A percentile compares a stretch with the other conserved stretches of the same genome.
phyloP scores from a whole-genome alignment of 495 filamentous ascomycete genomes.

The Hypoxylon cercidicola region DNA sequence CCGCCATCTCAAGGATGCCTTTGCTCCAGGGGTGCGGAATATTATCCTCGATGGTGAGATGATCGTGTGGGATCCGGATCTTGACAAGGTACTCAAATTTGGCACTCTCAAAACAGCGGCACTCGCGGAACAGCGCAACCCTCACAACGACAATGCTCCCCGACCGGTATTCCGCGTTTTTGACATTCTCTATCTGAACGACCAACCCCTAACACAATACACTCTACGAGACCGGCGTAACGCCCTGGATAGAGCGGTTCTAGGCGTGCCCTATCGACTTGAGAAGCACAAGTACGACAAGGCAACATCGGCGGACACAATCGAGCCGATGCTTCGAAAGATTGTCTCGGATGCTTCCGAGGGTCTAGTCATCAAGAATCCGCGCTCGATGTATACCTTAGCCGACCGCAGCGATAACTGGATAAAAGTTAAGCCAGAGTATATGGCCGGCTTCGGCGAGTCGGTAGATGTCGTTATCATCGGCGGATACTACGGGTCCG shows the following conservation, averaged over 20 bases:
- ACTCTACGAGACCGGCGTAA: conserved; percentile 82
- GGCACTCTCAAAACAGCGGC: conserved; percentile 95
- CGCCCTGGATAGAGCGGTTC: conserved; percentile 75
- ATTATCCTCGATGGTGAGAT: conserved; percentile 97
- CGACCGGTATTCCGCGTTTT: conserved; percentile 88
- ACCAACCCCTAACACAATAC: conserved; percentile 78
- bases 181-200: conserved; percentile 91
- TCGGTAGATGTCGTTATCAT: conserved; percentile 88
- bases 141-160: conserved; percentile 70
- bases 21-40: conserved; percentile 77
- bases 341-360: conserved; percentile 91
- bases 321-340: conserved; percentile 80
- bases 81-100: conserved; percentile 86
- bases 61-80: conserved; percentile 96
- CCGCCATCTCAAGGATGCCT: conserved; percentile 80
- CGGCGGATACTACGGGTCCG: conserved; percentile 93
- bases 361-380: conserved; percentile 94
- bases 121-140: conserved; percentile 81
- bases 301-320: conserved; percentile 72
- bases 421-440: conserved; percentile 99
- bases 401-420: conserved; percentile 96
- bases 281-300: conserved; percentile 82
- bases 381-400: conserved; percentile 82
- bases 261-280: conserved; percentile 73
- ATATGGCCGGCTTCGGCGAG: conserved; percentile 97